Conservation (phyloP, 148 eudicot genomes). For the Silene conica region DNA sequence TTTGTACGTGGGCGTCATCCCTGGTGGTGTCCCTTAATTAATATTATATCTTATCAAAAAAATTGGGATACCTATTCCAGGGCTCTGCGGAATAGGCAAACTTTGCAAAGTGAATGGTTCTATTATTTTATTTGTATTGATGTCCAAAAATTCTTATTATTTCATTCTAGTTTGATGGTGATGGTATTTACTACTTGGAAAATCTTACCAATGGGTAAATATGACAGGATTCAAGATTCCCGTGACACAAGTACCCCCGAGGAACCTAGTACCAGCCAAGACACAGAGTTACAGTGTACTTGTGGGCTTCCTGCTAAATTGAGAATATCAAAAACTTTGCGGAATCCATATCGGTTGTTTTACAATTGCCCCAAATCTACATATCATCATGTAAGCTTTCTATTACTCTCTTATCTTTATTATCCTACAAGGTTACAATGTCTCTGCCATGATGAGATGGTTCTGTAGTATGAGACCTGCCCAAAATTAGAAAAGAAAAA, state of each 20-base stretch:
- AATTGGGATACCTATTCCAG: background rate
- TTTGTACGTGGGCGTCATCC: no score
- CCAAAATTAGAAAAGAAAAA: background rate
- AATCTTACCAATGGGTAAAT: slow-evolving; percentile 16
- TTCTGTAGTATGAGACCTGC: background rate
- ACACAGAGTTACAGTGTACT: slow-evolving; percentile 30
- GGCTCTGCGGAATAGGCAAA: background rate
- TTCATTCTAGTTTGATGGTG: slow-evolving; percentile 7
- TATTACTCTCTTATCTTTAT: background rate
- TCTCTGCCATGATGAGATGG: background rate
- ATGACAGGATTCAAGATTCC: slow-evolving; percentile 23
- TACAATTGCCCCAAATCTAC: slow-evolving; percentile 41
- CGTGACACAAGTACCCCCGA: slow-evolving; percentile 24
- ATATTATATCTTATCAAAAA: no score
- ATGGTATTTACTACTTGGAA: background rate
- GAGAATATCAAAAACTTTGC: slow-evolving; percentile 36
- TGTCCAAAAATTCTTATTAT: background rate
- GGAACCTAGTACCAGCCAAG: slow-evolving; percentile 29
- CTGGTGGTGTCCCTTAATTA: no score
- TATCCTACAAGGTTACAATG: background rate
- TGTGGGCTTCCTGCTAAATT: slow-evolving; percentile 46
- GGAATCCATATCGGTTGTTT: slow-evolving; percentile 37
- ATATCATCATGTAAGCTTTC: slow-evolving; percentile 29
- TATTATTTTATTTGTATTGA: background rate
- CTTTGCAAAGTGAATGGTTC: background rate